These are phyloP conservation scores for Coemansia sp. DNA, from an alignment of 192 early-diverging fungal species.

Conservation along the genomic window DNA sequence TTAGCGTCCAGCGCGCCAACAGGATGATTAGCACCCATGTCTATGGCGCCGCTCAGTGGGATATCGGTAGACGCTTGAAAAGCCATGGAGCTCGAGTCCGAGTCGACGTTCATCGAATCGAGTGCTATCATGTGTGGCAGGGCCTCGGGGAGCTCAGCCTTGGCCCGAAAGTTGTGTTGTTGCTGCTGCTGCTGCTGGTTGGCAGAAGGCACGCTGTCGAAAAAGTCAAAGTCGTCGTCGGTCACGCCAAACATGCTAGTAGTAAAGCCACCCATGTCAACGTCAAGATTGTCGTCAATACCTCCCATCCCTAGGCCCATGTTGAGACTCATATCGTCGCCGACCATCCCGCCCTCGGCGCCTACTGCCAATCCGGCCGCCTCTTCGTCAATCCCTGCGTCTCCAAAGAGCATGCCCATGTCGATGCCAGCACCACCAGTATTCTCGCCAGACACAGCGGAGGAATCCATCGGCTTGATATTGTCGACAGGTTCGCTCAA, in stretches of 20 bases:
- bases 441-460: neutral
- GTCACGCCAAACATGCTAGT: slow-evolving; percentile 50
- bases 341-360: slow-evolving; percentile 15
- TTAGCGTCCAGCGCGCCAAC: neutral
- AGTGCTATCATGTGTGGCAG: neutral
- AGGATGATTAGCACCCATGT: neutral
- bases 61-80: neutral
- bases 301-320: slow-evolving; percentile 42
- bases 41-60: neutral
- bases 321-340: slow-evolving; percentile 36
- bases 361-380: neutral
- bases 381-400: slow-evolving; percentile 9
- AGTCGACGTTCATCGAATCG: neutral
- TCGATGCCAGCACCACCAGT: slow-evolving; percentile 4
- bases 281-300: slow-evolving; percentile 29
- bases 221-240: slow-evolving; percentile 53
- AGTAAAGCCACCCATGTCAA: slow-evolving; percentile 34
- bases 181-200: slow-evolving; percentile 9
- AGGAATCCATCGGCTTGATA: neutral
- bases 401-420: slow-evolving; percentile 47
- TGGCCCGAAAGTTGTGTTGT: slow-evolving; percentile 14
- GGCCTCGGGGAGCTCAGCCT: neutral
- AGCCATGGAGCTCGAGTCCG: neutral
- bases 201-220: slow-evolving; percentile 35
- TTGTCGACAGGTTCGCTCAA: neutral